Evolutionary conservation across 2,329 filamentous ascomycete genomes (phyloP).

Genomic region (Alternaria conjuncta): DNA sequence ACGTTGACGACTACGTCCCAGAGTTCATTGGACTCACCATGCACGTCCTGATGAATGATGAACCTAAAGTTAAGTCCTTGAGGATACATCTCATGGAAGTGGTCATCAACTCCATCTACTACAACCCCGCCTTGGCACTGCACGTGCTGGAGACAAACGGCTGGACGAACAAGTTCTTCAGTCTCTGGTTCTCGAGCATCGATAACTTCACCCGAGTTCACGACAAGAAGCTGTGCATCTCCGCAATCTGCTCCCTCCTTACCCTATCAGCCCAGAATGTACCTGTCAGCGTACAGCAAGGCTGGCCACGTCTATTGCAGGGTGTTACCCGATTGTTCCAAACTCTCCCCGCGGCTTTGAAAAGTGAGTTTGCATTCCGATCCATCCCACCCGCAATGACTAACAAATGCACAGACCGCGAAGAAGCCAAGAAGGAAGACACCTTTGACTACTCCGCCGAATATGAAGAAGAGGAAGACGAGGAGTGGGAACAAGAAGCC

Average conservation of each 20-base stretch:
- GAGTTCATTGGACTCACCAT: constrained; percentile 91
- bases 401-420: constrained; percentile 67
- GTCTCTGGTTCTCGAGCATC: constrained; percentile 96
- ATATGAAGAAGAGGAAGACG: constrained; percentile 76
- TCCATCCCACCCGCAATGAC: constrained; percentile 18
- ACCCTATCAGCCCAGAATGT: constrained; percentile 81
- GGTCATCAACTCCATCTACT: constrained; percentile 97
- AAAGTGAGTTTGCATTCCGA: constrained; percentile 64
- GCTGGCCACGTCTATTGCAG: constrained; percentile 89
- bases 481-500: constrained; percentile 78
- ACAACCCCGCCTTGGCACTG: constrained; percentile 86
- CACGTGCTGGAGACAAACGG: constrained; percentile 87
- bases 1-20: constrained; percentile 85
- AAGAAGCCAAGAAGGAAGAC: constrained; percentile 84
- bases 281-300: constrained; percentile 88
- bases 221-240: constrained; percentile 98
- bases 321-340: constrained; percentile 92
- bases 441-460: constrained; percentile 82
- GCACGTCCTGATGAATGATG: constrained; percentile 75
- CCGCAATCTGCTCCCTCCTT: constrained; percentile 86
- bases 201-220: constrained; percentile 91
- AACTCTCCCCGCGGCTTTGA: constrained; percentile 83
- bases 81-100: constrained; percentile 98
- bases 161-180: constrained; percentile 99
- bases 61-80: constrained; percentile 89